A percentile compares a stretch with the other conserved stretches of the same genome.
These are phyloP conservation scores for Ustilago cynodontis DNA, from an alignment of 1,284 basidiomycete species.

Conservation along the genomic window DNA sequence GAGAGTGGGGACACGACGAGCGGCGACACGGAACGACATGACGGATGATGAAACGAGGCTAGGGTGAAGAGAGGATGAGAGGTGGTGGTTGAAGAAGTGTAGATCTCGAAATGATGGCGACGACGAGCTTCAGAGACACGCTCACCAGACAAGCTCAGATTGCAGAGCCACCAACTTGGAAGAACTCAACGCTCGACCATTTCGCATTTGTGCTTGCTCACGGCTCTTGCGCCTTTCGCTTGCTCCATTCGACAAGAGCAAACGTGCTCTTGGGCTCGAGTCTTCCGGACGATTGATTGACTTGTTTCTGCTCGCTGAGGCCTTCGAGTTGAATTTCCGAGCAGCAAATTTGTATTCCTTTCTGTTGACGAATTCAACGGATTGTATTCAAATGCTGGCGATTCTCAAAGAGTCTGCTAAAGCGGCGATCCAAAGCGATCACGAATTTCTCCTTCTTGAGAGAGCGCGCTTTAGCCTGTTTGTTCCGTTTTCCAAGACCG, in stretches of 20 bases:
- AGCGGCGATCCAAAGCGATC: constrained; percentile 41
- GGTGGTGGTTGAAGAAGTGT: constrained; percentile 14
- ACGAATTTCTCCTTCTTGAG: constrained; percentile 15
- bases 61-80: constrained; percentile 23
- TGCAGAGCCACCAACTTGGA: neutral
- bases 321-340: neutral
- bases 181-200: constrained; percentile 7
- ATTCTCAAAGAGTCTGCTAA: no score
- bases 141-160: neutral
- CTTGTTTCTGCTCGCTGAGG: neutral
- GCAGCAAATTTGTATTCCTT: neutral
- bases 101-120: constrained; percentile 19
- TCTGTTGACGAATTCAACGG: no score
- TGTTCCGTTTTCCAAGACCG: constrained; percentile 37
- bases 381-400: no score
- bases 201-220: constrained; percentile 4
- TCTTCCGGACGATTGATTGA: constrained; percentile 14
- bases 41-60: constrained; percentile 12
- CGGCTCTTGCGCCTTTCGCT: neutral
- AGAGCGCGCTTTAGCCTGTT: constrained; percentile 29
- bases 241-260: no score
- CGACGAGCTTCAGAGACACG: constrained; percentile 6
- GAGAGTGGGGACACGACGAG: constrained; percentile 47
- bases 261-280: neutral
- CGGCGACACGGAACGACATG: constrained; percentile 55